Evolutionary conservation across 805 yeast species (phyloP).

Genomic region (Geotrichum ghanense): DNA sequence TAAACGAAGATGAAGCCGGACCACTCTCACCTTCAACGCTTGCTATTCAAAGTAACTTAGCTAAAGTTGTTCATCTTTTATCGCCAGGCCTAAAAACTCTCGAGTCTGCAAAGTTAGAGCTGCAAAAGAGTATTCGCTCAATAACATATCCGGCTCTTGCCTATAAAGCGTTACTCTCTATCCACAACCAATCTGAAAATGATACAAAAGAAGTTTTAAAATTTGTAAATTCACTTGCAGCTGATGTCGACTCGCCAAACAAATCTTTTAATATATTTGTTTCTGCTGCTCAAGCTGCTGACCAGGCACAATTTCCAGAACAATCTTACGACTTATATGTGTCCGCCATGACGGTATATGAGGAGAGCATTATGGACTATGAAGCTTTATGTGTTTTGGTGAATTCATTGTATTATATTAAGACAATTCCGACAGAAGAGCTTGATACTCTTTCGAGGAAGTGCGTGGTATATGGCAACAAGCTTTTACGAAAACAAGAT

Average conservation of each 20-base stretch:
- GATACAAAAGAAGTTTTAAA: conserved; percentile 43
- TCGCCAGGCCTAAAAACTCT: background rate
- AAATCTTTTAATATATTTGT: conserved; percentile 33
- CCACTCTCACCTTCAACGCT: background rate
- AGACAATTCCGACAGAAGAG: background rate
- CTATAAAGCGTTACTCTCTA: background rate
- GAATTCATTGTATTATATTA: background rate
- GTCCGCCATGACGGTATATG: conserved; percentile 73
- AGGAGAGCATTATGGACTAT: conserved; percentile 39
- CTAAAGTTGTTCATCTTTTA: background rate
- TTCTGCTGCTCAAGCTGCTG: conserved; percentile 61
- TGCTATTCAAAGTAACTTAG: background rate
- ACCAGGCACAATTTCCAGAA: conserved; percentile 54
- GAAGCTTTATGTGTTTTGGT: background rate
- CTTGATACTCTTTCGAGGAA: background rate
- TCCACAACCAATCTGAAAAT: conserved; percentile 4
- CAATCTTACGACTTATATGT: conserved; percentile 75
- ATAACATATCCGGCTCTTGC: background rate
- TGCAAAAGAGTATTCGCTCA: background rate
- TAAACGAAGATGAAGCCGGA: background rate
- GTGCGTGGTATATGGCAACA: background rate
- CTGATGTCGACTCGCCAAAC: conserved; percentile 38
- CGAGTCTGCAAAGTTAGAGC: background rate
- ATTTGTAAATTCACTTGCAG: conserved; percentile 51
- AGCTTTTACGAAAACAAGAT: background rate